Conservation (phyloP, 768 basidiomycete genomes). For the Boletus tomentosulus region DNA sequence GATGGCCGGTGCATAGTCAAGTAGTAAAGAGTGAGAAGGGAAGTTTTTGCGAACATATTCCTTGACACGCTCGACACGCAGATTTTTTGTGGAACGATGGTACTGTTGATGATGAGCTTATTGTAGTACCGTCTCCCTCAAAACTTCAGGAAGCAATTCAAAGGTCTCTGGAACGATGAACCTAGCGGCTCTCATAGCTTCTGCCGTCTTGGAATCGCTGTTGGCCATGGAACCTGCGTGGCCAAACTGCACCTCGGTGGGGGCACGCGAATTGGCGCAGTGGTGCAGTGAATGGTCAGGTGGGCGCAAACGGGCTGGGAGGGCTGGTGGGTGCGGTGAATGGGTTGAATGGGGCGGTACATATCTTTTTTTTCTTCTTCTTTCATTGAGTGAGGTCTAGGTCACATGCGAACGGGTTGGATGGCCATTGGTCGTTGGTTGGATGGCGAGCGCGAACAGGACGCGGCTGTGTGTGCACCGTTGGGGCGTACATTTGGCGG, state of each 20-base stretch:
- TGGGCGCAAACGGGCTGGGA: too few species aligned
- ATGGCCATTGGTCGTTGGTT: too few species aligned
- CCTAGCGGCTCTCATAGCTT: conserved; percentile 93
- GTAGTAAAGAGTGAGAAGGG: conserved; percentile 89
- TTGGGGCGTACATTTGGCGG: too few species aligned
- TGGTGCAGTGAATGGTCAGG: too few species aligned
- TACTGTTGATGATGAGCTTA: conserved; percentile 63
- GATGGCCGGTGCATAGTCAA: conserved; percentile 92
- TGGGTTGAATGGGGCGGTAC: too few species aligned
- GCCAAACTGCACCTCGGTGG: conserved; percentile 99
- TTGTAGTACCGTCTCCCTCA: conserved; percentile 88
- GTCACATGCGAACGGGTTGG: too few species aligned
- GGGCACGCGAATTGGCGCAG: too few species aligned
- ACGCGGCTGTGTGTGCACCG: too few species aligned
- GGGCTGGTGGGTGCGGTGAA: too few species aligned
- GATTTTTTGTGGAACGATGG: conserved; percentile 64
- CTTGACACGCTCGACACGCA: conserved; percentile 90
- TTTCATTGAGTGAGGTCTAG: too few species aligned
- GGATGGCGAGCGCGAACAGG: too few species aligned
- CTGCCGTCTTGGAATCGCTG: conserved; percentile 95
- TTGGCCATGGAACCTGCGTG: conserved; percentile 99
- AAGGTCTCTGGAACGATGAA: conserved; percentile 98
- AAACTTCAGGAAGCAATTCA: conserved; percentile 85
- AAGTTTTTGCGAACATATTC: conserved; percentile 95
- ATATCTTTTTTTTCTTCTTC: too few species aligned